Percentiles rank a stretch among this genome's conserved stretches.
Evolutionary conservation across 2,329 filamentous ascomycete genomes (phyloP).

Genomic region (Blastomyces gilchristii): DNA sequence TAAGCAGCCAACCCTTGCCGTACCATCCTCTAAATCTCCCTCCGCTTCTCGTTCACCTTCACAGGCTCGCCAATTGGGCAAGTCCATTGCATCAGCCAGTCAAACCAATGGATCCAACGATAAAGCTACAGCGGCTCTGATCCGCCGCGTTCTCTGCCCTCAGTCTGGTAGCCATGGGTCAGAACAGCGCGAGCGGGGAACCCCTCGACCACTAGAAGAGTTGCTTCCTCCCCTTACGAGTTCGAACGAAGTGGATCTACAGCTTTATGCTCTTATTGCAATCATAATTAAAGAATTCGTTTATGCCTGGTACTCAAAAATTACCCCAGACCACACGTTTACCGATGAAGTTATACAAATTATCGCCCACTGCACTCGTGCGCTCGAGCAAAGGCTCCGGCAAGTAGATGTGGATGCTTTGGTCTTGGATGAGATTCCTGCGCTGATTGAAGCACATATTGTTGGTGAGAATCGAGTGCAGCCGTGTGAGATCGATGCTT

Average conservation of each 20-base stretch:
- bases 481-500: neutral
- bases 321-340: conserved; percentile 82
- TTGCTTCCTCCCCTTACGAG: conserved; percentile 84
- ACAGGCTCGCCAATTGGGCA: conserved; percentile 20
- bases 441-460: conserved; percentile 69
- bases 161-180: conserved; percentile 41
- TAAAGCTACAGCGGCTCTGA: conserved; percentile 66
- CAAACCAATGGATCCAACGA: conserved; percentile 52
- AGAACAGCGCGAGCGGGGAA: conserved; percentile 47
- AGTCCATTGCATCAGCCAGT: conserved; percentile 23
- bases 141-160: conserved; percentile 75
- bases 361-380: conserved; percentile 82
- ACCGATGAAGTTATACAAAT: conserved; percentile 80
- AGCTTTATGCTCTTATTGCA: conserved; percentile 85
- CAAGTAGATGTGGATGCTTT: conserved; percentile 74
- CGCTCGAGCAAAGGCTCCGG: conserved; percentile 73
- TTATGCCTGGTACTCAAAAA: conserved; percentile 83
- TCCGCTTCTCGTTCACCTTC: conserved; percentile 25
- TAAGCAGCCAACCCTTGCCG: conserved; percentile 21
- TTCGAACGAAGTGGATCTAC: conserved; percentile 83
- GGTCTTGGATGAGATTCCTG: conserved; percentile 77
- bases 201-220: conserved; percentile 60
- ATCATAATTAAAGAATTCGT: conserved; percentile 86
- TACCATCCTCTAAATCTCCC: conserved; percentile 23
- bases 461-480: conserved; percentile 32